Conservation (phyloP, 352 stramenopile species). For the Thalassiosira livingstoniorum region DNA sequence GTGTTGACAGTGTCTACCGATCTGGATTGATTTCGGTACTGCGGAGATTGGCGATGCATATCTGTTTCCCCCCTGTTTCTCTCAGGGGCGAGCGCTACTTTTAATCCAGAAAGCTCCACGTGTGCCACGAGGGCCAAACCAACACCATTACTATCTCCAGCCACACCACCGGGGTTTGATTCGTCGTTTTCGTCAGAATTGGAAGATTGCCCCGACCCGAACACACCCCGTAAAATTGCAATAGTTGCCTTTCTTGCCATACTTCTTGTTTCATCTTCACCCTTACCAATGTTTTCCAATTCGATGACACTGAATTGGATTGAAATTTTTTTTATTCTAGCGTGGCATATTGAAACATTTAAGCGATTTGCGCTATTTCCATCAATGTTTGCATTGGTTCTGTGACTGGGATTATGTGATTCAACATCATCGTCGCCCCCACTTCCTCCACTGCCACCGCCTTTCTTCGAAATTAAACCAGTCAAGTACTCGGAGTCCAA, state of each 20-base stretch:
- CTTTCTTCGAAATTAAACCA: slow-evolving; percentile 16
- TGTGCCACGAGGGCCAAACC: slow-evolving; percentile 66
- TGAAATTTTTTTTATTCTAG: slow-evolving; percentile 16
- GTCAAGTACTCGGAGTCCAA: slow-evolving; percentile 71
- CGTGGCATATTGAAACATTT: slow-evolving; percentile 21
- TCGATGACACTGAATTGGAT: slow-evolving; percentile 43
- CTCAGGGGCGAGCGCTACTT: slow-evolving; percentile 65
- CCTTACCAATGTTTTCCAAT: not conserved
- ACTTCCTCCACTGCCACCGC: slow-evolving; percentile 16
- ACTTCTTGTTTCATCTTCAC: slow-evolving; percentile 34
- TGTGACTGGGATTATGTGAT: not conserved
- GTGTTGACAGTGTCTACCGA: no score
- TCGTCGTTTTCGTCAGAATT: not conserved
- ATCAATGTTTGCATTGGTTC: slow-evolving; percentile 17
- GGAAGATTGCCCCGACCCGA: slow-evolving; percentile 7
- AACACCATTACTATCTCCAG: slow-evolving; percentile 23
- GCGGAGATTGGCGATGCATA: no score
- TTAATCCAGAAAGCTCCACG: slow-evolving; percentile 72
- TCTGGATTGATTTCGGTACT: no score
- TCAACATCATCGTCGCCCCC: slow-evolving; percentile 28
- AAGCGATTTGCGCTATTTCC: no score
- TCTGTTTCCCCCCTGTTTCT: no score
- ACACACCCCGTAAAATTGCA: slow-evolving; percentile 31
- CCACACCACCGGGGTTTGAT: not conserved
- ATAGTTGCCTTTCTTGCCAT: slow-evolving; percentile 60